phyloP scores from a whole-genome alignment of 2,329 filamentous ascomycete species.

The Penicillium sp. region DNA sequence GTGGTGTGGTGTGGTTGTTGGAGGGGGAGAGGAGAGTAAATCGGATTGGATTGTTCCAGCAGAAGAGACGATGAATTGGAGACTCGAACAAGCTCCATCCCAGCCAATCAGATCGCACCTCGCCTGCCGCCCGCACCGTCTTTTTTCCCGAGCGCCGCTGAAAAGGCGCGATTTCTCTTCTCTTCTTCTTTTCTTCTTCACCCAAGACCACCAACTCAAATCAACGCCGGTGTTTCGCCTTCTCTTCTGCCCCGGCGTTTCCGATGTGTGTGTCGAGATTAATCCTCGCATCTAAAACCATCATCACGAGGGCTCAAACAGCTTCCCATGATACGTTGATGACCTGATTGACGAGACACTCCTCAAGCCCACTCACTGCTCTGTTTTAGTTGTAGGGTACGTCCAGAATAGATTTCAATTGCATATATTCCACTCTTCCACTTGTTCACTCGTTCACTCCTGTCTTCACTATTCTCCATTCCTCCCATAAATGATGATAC shows the following conservation, averaged over 20 bases:
- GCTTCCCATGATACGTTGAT: conserved; percentile 52
- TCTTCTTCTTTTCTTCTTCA: conserved; percentile 40
- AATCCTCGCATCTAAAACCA: conserved; percentile 78
- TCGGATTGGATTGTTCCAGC: conserved; percentile 6
- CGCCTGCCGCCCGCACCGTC: conserved; percentile 34
- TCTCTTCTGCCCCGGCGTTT: conserved; percentile 69
- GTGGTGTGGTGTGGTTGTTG: not conserved
- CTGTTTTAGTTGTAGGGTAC: conserved; percentile 23
- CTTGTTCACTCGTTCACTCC: not conserved
- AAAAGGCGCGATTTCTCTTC: conserved; percentile 14
- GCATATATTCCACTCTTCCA: not conserved
- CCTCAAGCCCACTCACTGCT: conserved; percentile 9
- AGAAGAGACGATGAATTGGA: conserved; percentile 35
- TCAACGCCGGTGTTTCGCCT: conserved; percentile 65
- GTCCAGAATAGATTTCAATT: conserved; percentile 14
- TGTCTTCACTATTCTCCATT: not conserved
- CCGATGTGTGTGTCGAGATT: conserved; percentile 74
- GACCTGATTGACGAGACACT: conserved; percentile 51
- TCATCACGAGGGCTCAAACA: conserved; percentile 65
- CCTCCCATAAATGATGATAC: conserved; percentile 39
- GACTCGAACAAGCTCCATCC: conserved; percentile 25
- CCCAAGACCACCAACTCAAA: conserved; percentile 75
- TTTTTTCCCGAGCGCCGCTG: conserved; percentile 33
- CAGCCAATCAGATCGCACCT: conserved; percentile 34
- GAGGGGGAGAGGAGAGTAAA: conserved; percentile 9